Conservation (phyloP, 306 rosid genomes). For the Cucurbita moschata region DNA sequence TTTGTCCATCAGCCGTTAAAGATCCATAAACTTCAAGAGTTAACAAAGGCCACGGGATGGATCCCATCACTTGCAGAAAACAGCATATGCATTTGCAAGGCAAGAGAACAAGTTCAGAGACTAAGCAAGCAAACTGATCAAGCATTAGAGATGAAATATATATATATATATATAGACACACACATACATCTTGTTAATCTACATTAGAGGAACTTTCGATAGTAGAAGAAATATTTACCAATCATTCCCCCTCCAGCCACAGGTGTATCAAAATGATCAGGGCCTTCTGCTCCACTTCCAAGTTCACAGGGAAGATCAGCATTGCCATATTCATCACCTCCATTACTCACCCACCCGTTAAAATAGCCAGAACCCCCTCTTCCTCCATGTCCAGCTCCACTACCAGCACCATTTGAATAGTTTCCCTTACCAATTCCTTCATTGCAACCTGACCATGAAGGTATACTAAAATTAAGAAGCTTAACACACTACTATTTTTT, state of each 20-base stretch:
- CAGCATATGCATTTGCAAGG: conserved; percentile 1
- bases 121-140: conserved; percentile 3
- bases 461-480: conserved; percentile 20
- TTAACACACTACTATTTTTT: neutral
- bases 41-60: conserved; percentile 87
- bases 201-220: neutral
- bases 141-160: neutral
- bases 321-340: conserved; percentile 80
- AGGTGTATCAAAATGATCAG: conserved; percentile 43
- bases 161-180: no score
- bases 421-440: conserved; percentile 90
- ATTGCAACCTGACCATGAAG: conserved; percentile 66
- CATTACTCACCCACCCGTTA: conserved; percentile 60
- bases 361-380: conserved; percentile 90
- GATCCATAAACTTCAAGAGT: conserved; percentile 66
- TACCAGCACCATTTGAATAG: conserved; percentile 93
- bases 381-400: conserved; percentile 99
- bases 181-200: neutral
- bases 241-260: conserved; percentile 93
- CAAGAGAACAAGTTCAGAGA: neutral
- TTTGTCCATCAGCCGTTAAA: conserved; percentile 82
- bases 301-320: conserved; percentile 90
- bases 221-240: conserved; percentile 31
- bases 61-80: conserved; percentile 65
- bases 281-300: conserved; percentile 95